Evolutionary conservation across 257 asterid genomes (phyloP).

Genomic region (Marsdenia floribunda): DNA sequence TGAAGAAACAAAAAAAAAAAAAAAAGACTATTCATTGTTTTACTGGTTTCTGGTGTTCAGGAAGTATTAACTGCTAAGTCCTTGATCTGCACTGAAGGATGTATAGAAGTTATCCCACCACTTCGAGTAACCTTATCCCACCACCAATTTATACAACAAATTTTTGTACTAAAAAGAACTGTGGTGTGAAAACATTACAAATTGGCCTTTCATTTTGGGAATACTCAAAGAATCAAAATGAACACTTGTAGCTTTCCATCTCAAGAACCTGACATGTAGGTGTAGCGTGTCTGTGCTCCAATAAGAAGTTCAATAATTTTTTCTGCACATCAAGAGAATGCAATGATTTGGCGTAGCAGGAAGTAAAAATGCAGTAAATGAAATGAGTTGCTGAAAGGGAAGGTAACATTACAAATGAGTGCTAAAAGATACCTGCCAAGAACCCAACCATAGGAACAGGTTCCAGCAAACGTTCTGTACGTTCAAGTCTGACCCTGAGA

Average conservation of each 20-base stretch:
- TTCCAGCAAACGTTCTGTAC: constrained; percentile 59
- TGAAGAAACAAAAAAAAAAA: too few relatives aligned
- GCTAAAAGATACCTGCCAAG: constrained; percentile 52
- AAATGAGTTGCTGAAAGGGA: neutral
- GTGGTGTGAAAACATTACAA: neutral
- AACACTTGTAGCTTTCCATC: constrained; percentile 5
- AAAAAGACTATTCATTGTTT: neutral
- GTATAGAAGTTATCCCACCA: neutral
- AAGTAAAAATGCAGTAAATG: neutral
- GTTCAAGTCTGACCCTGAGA: constrained; percentile 77
- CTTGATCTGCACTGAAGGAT: neutral
- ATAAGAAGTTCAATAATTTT: constrained; percentile 77
- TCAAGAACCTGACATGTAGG: constrained; percentile 98
- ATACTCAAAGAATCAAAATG: neutral
- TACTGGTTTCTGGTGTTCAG: neutral
- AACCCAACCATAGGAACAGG: constrained; percentile 79
- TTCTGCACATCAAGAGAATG: constrained; percentile 40
- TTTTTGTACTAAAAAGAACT: neutral
- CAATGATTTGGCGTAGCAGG: neutral
- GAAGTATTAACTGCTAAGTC: neutral
- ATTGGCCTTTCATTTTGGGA: neutral
- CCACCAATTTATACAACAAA: neutral
- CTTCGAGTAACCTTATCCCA: too few relatives aligned
- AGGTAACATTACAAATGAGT: neutral
- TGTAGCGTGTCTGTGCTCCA: constrained; percentile 96